phyloP scores from a whole-genome alignment of 2,329 filamentous ascomycete species.

The Fonsecaea pugnacius region DNA sequence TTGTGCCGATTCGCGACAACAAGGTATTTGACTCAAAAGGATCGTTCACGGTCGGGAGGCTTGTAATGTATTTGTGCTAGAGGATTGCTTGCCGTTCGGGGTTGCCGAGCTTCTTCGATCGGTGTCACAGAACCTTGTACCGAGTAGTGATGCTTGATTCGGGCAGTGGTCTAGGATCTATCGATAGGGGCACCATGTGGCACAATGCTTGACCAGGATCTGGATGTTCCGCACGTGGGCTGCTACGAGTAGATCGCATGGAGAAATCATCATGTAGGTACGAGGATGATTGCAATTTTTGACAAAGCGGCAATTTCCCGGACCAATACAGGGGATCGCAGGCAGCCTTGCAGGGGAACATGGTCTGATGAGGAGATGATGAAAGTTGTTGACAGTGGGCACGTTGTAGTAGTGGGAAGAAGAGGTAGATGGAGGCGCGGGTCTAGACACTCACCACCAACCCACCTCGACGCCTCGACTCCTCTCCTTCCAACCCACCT shows the following conservation, averaged over 20 bases:
- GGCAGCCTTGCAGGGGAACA: neutral
- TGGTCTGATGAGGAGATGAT: neutral
- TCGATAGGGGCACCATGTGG: neutral
- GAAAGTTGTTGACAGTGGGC: neutral
- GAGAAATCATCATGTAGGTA: neutral
- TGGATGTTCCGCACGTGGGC: neutral
- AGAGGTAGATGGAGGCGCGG: neutral
- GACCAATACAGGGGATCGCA: neutral
- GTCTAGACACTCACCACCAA: neutral
- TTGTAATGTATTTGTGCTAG: neutral
- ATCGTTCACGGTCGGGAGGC: neutral
- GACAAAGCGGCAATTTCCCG: neutral
- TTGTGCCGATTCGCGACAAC: neutral
- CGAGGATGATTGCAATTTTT: neutral
- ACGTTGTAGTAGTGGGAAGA: neutral
- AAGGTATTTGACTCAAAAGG: constrained; percentile 1
- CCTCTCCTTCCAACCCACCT: neutral
- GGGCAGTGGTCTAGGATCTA: neutral
- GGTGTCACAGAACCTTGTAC: neutral
- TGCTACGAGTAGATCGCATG: neutral
- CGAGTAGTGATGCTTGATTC: neutral
- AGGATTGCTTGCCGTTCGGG: neutral
- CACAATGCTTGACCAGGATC: neutral
- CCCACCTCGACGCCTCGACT: neutral
- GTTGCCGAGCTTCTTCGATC: neutral